Base-by-base conservation (phyloP, 352 stramenopile genomes). In the Phytophthora parvispora region DNA sequence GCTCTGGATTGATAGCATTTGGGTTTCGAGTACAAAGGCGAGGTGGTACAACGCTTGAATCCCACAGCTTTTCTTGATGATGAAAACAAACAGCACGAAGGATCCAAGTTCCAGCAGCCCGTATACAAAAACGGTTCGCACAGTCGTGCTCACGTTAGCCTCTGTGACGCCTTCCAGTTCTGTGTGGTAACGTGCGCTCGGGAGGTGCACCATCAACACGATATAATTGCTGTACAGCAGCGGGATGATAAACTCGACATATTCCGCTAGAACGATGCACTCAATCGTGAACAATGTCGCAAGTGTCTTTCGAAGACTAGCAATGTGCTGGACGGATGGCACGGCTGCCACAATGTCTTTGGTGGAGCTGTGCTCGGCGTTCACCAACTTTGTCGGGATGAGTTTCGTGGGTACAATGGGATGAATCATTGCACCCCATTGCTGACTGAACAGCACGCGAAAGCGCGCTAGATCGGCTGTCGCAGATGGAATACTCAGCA, bases 21-120 rank as follows among this genome's bases (percentile, higher is more conserved):
- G 73, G 9, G 48, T 76, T 36, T 84, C 77, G 5, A 84, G 50
- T 8, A 84, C 77, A 52, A 84, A 84, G 0, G 77, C 73, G 15
- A 82, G 43, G 28, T 77, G 64, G 27, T 84, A 69, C 0, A 81
- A 36, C 10, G 60, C 47, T 50, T 69, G 62, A 4, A 82, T 27
- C 5, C 63, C 32, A 12, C 73, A 63, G 20, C 47, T 42, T 28
- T 51, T 60, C 20, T 64, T 66, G 22, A 81, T 32, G 1, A 79
- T 10, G 0, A 57, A 3, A 2, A 50, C 13, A 10, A 78, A 57
- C 15, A 77, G 18, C 13, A 75, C 6, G 13, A 84, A 73, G 1
- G 70, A 82, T 1, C 36, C 36, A 0, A 75, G 25, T 45, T 84
- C 73, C 40, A 82, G n/a, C 7, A 67, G 6, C 4, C 57, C 60